These are phyloP conservation scores for Echium plantagineum DNA, from an alignment of 257 asterid genomes.

Conservation along the genomic window DNA sequence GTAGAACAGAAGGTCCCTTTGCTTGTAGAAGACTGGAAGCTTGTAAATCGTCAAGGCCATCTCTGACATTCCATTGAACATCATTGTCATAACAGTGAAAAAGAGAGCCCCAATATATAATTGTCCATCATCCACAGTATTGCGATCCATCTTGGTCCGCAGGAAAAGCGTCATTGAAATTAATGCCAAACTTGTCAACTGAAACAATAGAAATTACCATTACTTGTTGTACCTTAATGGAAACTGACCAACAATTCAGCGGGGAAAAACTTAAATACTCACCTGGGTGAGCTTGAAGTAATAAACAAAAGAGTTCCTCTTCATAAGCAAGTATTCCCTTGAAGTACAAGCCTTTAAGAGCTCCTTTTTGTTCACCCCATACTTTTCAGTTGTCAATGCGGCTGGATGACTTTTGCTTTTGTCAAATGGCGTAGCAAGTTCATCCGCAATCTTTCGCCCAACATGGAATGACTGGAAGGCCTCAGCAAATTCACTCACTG, in stretches of 20 bases:
- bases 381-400: constrained; percentile 38
- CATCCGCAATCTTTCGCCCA: constrained; percentile 36
- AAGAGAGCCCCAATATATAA: constrained; percentile 74
- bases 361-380: constrained; percentile 36
- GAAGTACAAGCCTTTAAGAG: constrained; percentile 45
- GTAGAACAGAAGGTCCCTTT: constrained; percentile 65
- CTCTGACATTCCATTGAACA: constrained; percentile 83
- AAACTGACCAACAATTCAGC: background rate
- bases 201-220: constrained; percentile 16
- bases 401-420: constrained; percentile 43
- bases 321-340: constrained; percentile 9
- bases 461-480: constrained; percentile 43
- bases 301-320: constrained; percentile 53
- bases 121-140: constrained; percentile 61
- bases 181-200: constrained; percentile 53
- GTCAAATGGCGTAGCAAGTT: constrained; percentile 43
- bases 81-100: constrained; percentile 61
- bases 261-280: background rate
- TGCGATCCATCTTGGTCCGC: constrained; percentile 59
- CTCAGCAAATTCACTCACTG: constrained; percentile 46
- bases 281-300: constrained; percentile 64
- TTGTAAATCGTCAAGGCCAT: constrained; percentile 65
- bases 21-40: constrained; percentile 89
- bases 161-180: constrained; percentile 78
- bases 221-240: background rate